Base-by-base conservation (phyloP, 495 filamentous ascomycete species). In the Lichina pygmaea region DNA sequence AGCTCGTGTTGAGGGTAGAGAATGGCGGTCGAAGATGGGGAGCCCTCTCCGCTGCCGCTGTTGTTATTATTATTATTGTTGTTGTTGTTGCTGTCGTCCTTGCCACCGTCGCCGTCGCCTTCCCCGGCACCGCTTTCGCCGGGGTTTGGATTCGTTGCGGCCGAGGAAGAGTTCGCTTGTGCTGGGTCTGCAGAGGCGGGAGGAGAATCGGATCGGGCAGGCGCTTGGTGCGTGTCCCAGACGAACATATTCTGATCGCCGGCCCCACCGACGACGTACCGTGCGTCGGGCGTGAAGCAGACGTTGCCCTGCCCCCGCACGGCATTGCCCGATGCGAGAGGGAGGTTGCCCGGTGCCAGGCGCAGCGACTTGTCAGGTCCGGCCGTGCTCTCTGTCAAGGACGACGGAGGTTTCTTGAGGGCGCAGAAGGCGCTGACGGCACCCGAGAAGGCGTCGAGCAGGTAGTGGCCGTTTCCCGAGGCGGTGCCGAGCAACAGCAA, bases 361-460 rank as follows among this genome's bases (percentile, higher is more conserved):
- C 36, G 36, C 13, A 11, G 36, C 10, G 36, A 39, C 13, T 5
- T 39, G 36, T 11, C 13, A 15, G 1, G 10, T 39, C 2, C 2
- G 13, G 36, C 13, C 63, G 42, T 58, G 55, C 63, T 43, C 58
- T 60, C 36, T 49, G 63, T 50, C 53, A 54, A 9, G 58, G 60
- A 51, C 60, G 65, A 32, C 49, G 45, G 15, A 10, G 73, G 13
- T 17, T 24, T 10, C 11, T 47, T 32, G 33, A 57, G 57, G 34
- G 52, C 51, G 44, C 53, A 62, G 56, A 75, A 80, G 9, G 76
- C 74, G 53, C 75, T 76, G 2, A 94, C 52, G 15, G 58, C 62
- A 13, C 85, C 86, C 34, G 78, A 69, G 59, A 93, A 95, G 2
- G 91, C 81, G 57, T 97, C 89, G 30, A 97, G 62, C 30, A 97